These are phyloP conservation scores for Mycena capillaripes DNA, from an alignment of 768 basidiomycete species.

Conservation along the genomic window DNA sequence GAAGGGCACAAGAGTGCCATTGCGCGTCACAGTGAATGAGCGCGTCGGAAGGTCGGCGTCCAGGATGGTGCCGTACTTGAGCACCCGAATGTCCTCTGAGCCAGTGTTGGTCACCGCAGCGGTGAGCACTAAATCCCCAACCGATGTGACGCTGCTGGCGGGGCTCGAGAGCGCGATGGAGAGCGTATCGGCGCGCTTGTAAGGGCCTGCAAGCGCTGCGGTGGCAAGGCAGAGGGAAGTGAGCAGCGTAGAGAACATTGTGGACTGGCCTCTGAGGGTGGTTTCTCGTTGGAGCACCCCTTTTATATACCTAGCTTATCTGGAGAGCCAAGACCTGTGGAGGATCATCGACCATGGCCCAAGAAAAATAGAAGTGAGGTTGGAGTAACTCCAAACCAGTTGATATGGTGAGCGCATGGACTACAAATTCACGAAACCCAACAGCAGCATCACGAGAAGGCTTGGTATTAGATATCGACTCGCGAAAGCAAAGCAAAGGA, in stretches of 20 bases:
- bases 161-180: conserved; percentile 48
- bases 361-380: no score
- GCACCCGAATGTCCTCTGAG: conserved; percentile 54
- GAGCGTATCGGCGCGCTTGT: conserved; percentile 47
- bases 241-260: conserved; percentile 48
- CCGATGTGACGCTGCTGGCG: conserved; percentile 48
- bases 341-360: no score
- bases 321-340: neutral
- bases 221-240: conserved; percentile 46
- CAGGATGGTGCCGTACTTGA: conserved; percentile 63
- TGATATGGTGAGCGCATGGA: no score
- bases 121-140: conserved; percentile 56
- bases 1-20: conserved; percentile 54
- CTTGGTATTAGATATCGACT: no score
- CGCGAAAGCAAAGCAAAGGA: no score
- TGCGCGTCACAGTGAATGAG: conserved; percentile 59
- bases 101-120: conserved; percentile 59
- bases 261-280: neutral
- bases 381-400: no score
- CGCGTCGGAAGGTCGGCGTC: conserved; percentile 58
- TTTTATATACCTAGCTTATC: neutral
- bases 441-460: no score
- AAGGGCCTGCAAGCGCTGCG: conserved; percentile 47
- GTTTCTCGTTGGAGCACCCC: neutral
- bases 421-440: no score